phyloP scores from a whole-genome alignment of 2,329 filamentous ascomycete species.

The Cercospora zeae-maydis region DNA sequence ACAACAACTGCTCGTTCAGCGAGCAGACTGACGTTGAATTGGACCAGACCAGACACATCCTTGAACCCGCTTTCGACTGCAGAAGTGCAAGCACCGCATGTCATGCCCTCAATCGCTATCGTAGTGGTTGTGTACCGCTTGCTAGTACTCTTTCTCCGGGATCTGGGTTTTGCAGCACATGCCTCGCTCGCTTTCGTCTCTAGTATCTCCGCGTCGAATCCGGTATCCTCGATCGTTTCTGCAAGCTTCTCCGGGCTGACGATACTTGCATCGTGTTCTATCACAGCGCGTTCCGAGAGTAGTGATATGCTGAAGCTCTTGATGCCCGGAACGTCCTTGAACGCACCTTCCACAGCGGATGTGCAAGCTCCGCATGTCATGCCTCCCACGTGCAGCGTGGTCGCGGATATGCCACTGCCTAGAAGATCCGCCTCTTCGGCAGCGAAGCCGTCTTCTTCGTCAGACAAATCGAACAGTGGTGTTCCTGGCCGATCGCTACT shows the following conservation, averaged over 20 bases:
- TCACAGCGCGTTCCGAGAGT: slow-evolving; percentile 91
- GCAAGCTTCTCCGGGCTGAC: slow-evolving; percentile 72
- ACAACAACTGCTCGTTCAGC: slow-evolving; percentile 87
- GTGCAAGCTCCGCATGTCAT: slow-evolving; percentile 91
- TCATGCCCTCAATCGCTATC: slow-evolving; percentile 92
- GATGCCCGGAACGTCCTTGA: slow-evolving; percentile 76
- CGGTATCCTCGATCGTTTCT: slow-evolving; percentile 85
- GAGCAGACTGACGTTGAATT: slow-evolving; percentile 92
- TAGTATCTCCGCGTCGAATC: slow-evolving; percentile 83
- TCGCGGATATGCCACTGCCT: slow-evolving; percentile 72
- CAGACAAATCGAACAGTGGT: slow-evolving; percentile 24
- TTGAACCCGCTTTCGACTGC: slow-evolving; percentile 82
- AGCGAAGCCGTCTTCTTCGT: slow-evolving; percentile 20
- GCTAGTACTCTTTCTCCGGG: slow-evolving; percentile 38
- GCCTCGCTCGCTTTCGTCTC: slow-evolving; percentile 58
- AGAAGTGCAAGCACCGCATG: slow-evolving; percentile 92
- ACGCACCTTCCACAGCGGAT: slow-evolving; percentile 88
- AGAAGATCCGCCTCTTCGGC: slow-evolving; percentile 24
- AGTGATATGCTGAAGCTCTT: slow-evolving; percentile 86
- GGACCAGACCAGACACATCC: slow-evolving; percentile 69
- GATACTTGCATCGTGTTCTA: slow-evolving; percentile 76
- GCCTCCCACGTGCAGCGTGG: slow-evolving; percentile 83
- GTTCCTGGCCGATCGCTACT: slow-evolving; percentile 31
- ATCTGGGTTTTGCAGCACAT: slow-evolving; percentile 37
- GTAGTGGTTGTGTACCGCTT: slow-evolving; percentile 65